Evolutionary conservation across 768 basidiomycete genomes (phyloP).

Genomic region (Auriscalpium orientale): DNA sequence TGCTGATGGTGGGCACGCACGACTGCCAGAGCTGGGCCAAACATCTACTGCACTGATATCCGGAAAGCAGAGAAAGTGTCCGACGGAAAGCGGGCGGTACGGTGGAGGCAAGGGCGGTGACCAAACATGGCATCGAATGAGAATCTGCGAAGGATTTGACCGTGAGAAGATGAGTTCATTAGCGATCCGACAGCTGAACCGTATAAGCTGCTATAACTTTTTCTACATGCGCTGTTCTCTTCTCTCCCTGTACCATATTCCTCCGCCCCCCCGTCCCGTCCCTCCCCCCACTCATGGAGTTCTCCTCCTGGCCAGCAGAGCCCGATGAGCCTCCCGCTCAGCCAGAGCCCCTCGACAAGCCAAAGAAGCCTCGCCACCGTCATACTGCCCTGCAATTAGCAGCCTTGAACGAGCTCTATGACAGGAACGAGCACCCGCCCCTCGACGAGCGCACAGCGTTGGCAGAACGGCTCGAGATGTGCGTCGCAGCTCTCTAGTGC

Average conservation of each 20-base stretch:
- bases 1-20: too few relatives aligned
- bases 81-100: too few relatives aligned
- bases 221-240: slow-evolving; percentile 6
- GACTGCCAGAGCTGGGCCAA: too few relatives aligned
- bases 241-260: slow-evolving; percentile 8
- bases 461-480: slow-evolving; percentile 73
- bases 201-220: slow-evolving; percentile 18
- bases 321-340: slow-evolving; percentile 12
- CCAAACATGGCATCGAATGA: not conserved
- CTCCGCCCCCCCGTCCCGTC: slow-evolving; percentile 14
- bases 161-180: slow-evolving; percentile 16
- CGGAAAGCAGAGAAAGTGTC: too few relatives aligned
- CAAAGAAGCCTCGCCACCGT: slow-evolving; percentile 75
- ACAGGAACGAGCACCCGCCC: slow-evolving; percentile 67
- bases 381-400: slow-evolving; percentile 66
- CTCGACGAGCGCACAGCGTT: slow-evolving; percentile 60
- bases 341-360: slow-evolving; percentile 31
- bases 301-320: slow-evolving; percentile 13
- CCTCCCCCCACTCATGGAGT: slow-evolving; percentile 17
- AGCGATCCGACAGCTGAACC: slow-evolving; percentile 12
- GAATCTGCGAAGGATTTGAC: not conserved
- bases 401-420: slow-evolving; percentile 73
- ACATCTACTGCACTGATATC: too few relatives aligned
- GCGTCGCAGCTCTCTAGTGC: slow-evolving; percentile 23
- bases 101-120: not conserved